Conservation (phyloP, 805 yeast genomes). For the Teunomyces tritomae region DNA sequence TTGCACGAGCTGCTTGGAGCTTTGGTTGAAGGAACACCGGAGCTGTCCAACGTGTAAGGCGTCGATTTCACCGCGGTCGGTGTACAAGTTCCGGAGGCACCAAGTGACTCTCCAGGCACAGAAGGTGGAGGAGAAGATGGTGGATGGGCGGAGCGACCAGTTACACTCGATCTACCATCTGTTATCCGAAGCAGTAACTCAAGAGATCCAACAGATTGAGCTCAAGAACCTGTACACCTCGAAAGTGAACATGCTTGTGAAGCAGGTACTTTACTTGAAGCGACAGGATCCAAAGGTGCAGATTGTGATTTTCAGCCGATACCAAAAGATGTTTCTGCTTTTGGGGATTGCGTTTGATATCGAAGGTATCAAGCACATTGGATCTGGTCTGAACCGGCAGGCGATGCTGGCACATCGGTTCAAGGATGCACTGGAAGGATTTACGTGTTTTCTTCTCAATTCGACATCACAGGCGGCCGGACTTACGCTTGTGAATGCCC, state of each 20-base stretch:
- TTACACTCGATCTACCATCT: constrained; percentile 46
- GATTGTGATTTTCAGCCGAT: constrained; percentile 85
- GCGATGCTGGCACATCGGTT: constrained; percentile 39
- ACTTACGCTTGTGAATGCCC: constrained; percentile 84
- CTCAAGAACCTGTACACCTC: constrained; percentile 62
- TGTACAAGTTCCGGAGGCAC: constrained; percentile 68
- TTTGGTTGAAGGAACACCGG: constrained; percentile 60
- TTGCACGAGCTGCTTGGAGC: constrained; percentile 74
- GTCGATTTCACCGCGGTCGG: constrained; percentile 44
- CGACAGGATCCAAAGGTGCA: constrained; percentile 62
- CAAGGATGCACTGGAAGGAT: constrained; percentile 50
- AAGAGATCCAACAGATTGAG: constrained; percentile 40
- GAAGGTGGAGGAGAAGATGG: constrained; percentile 28
- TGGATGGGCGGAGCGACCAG: constrained; percentile 9
- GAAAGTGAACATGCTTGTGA: constrained; percentile 79
- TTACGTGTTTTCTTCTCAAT: constrained; percentile 84
- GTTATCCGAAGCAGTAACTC: constrained; percentile 39
- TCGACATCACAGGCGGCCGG: constrained; percentile 91
- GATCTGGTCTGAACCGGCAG: constrained; percentile 55
- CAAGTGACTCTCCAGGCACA: constrained; percentile 51
- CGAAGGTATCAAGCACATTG: constrained; percentile 44
- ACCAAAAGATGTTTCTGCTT: constrained; percentile 70
- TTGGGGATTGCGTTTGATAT: constrained; percentile 63
- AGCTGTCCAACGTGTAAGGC: constrained; percentile 84
- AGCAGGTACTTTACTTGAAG: constrained; percentile 65